Base-by-base conservation (phyloP, 129 eudicot genomes). In the Logfia minima region DNA sequence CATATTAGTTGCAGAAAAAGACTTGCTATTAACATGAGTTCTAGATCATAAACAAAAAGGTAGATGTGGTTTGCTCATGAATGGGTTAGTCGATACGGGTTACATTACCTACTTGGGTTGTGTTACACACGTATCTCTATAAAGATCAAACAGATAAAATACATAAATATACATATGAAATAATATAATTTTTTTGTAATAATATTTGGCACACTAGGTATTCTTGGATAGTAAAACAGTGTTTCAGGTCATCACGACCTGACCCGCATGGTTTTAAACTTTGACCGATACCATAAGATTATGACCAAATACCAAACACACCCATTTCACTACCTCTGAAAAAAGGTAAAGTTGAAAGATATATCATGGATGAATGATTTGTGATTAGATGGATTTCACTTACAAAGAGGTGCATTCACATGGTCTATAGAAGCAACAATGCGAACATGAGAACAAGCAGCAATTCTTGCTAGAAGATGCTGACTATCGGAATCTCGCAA, bases 381-480 rank as follows among this genome's bases (percentile, higher is more conserved):
- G 22, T 32, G 19, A 45, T 21, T 26, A 56, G 66, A 59, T 5
- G 74, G 64, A 74, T 43, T 68, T 65, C 39, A 68, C 96, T 89
- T 84, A 94, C 99, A 80, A 72, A 94, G 93, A 45, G 92, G 96
- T 81, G 97, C 88, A 64, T 94, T 94, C 68, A 94, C 97, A 70
- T 94, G 92, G 80, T 94, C 99, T 17, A 89, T 85, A 37, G 98
- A 94, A 53, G 98, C 97, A 79, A 91, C 88, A 68, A 91, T 60
- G 53, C 89, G 92, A 74, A 91, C 78, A 89, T 91, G 92, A 78
- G 93, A 84, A 76, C 96, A 91, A 78, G 97, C 93, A 56, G 99
- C 94, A 8, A 89, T 77, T 80, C 92, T 87, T 17, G 99, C 92
- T 24, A 94, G 89, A 82, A 75, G 82, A 63, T 94, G 96, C 61